Evolutionary conservation across 495 filamentous ascomycete species (phyloP), one percentile per base, ranked within the genome.

Genomic region (Penicillium manginii): DNA sequence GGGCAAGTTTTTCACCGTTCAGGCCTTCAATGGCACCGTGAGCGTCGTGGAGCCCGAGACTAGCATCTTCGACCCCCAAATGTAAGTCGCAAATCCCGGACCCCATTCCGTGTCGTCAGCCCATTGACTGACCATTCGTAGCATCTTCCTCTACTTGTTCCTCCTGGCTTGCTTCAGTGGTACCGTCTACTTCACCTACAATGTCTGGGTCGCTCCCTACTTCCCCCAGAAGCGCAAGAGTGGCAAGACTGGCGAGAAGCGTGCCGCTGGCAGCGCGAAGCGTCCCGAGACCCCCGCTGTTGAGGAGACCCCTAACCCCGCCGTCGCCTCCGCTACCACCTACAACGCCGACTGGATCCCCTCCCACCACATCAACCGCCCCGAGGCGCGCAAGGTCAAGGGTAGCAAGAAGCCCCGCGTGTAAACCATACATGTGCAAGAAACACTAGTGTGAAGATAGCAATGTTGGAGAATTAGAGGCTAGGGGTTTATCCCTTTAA

Each of bases 311-410:
- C 77, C 84, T 14, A 88, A 89, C 56, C 81, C 89, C 22, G 89
- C 88, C 54, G 88, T 87, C 49, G 85, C 88, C 21, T 83, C 75
- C 47, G 77, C 83, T 17, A 91, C 92, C 76, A 82, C 84, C 53
- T 97, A 94, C 74, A 94, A 98, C 67, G 91, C 93, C 78, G 90
- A 88, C 76, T 98, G 94, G 94, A 97, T 98, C 68, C 94, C 94
- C 17, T 86, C 85, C 55, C 85, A 89, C 69, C 93, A 97, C 76
- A 85, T 97, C 73, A 92, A 94, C 79, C 87, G 89, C 65, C 92
- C 93, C 39, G 81, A 88, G 60, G 88, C 91, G 45, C 86, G 85
- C 65, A 86, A 91, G 67, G 86, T 93, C 61, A 91, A 91, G 82
- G 88, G 87, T 68, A 79, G 84, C 62, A 74, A 83, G 51, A 83